These are phyloP conservation scores for Salix koriyanagi DNA, from an alignment of 345 rosid species.

Conservation along the genomic window DNA sequence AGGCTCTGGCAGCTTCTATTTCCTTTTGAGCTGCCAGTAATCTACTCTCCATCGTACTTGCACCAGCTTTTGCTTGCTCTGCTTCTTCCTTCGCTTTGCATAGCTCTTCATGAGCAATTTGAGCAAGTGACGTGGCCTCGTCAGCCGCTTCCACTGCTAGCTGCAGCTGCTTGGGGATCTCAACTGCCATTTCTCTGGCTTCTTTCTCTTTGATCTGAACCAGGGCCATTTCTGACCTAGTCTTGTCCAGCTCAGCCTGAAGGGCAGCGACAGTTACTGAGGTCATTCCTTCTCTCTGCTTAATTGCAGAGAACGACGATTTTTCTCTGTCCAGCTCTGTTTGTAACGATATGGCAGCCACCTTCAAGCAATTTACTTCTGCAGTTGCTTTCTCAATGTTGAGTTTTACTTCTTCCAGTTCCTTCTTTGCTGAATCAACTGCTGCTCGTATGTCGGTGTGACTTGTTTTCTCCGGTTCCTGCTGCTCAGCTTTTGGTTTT, in stretches of 20 bases:
- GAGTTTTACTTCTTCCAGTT: conserved; percentile 70
- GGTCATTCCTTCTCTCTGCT: conserved; percentile 85
- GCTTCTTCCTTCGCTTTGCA: conserved; percentile 68
- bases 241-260: conserved; percentile 68
- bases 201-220: conserved; percentile 63
- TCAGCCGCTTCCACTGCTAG: conserved; percentile 73
- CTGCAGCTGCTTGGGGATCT: conserved; percentile 70
- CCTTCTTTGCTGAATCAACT: conserved; percentile 69
- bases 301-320: conserved; percentile 48
- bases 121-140: conserved; percentile 64
- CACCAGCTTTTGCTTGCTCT: conserved; percentile 80
- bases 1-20: conserved; percentile 79
- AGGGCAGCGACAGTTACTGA: conserved; percentile 68
- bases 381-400: conserved; percentile 71
- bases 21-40: conserved; percentile 72
- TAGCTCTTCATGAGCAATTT: conserved; percentile 67
- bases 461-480: conserved; percentile 33
- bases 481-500: conserved; percentile 18
- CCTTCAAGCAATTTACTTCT: conserved; percentile 68
- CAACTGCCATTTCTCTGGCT: conserved; percentile 53
- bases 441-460: conserved; percentile 53
- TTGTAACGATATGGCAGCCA: conserved; percentile 57
- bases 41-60: conserved; percentile 62
- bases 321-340: conserved; percentile 67
- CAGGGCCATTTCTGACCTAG: conserved; percentile 49